Conservation (phyloP, 345 rosid species). For the Firmiana major region DNA sequence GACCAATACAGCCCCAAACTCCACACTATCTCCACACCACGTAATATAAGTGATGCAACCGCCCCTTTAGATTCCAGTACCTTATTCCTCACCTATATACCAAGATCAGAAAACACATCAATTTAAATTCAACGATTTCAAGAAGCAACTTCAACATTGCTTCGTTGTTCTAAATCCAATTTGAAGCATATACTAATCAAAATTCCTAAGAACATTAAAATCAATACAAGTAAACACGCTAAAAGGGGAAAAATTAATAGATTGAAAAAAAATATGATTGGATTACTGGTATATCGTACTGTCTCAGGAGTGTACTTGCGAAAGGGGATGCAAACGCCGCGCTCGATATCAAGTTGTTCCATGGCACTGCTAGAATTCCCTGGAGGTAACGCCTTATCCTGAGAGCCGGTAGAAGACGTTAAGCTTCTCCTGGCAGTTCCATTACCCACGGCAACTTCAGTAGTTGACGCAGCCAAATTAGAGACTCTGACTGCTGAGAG, state of each 20-base stretch:
- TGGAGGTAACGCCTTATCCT: not conserved
- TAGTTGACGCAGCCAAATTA: constrained; percentile 9
- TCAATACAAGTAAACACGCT: not conserved
- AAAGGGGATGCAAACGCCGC: constrained; percentile 95
- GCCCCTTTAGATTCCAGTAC: constrained; percentile 83
- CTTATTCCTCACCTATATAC: constrained; percentile 65
- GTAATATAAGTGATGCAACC: constrained; percentile 49
- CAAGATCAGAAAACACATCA: constrained; percentile 1
- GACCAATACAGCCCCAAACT: constrained; percentile 90
- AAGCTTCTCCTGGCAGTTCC: not conserved
- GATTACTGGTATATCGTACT: constrained; percentile 38
- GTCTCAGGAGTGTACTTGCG: constrained; percentile 95
- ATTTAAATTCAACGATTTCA: not conserved
- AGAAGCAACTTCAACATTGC: constrained; percentile 10
- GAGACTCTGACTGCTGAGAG: constrained; percentile 3
- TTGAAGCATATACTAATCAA: not conserved
- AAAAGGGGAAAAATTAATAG: not conserved
- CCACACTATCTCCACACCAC: constrained; percentile 96
- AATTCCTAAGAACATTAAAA: not conserved
- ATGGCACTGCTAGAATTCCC: constrained; percentile 58
- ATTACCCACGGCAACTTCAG: not conserved
- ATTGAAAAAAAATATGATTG: not conserved
- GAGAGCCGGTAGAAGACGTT: not conserved
- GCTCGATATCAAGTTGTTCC: constrained; percentile 91
- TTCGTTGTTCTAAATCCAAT: not conserved